A percentile compares a stretch with the other conserved stretches of the same genome.
phyloP scores from a whole-genome alignment of 2,329 filamentous ascomycete genomes.

The Trichoderma koningiopsis region DNA sequence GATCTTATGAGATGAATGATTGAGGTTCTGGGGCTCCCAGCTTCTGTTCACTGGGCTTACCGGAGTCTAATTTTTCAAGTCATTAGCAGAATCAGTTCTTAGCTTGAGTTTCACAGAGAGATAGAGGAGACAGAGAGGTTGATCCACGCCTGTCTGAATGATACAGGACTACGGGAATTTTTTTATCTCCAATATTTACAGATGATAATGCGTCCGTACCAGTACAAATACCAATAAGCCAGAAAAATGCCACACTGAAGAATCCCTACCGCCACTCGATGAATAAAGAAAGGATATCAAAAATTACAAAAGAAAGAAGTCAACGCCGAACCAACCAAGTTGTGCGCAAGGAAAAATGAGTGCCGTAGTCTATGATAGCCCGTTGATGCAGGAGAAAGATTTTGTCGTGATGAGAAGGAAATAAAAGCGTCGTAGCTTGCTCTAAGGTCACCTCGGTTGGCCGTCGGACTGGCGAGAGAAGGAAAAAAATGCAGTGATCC shows the following conservation, averaged over 20 bases:
- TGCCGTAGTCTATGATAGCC: conserved; percentile 43
- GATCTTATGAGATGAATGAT: neutral
- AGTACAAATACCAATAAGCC: conserved; percentile 16
- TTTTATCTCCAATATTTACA: conserved; percentile 21
- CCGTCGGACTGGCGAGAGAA: neutral
- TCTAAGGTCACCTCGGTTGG: conserved; percentile 31
- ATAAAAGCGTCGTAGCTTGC: conserved; percentile 37
- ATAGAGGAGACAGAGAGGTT: neutral
- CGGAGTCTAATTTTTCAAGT: neutral
- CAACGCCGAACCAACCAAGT: conserved; percentile 40
- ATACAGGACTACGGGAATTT: conserved; percentile 22
- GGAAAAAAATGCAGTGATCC: neutral
- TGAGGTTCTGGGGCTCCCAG: neutral
- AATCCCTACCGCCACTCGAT: conserved; percentile 22
- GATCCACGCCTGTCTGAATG: conserved; percentile 10
- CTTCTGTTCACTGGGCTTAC: too few relatives aligned
- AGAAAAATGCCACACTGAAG: conserved; percentile 22
- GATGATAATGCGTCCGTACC: conserved; percentile 6
- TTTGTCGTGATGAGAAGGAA: conserved; percentile 31
- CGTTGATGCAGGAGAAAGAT: conserved; percentile 40
- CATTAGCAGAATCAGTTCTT: neutral
- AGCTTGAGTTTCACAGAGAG: neutral
- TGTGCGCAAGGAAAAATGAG: conserved; percentile 35
- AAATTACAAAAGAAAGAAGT: conserved; percentile 32
- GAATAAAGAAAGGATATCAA: conserved; percentile 37